phyloP scores from a whole-genome alignment of 768 basidiomycete genomes.

The Russula olivacea region DNA sequence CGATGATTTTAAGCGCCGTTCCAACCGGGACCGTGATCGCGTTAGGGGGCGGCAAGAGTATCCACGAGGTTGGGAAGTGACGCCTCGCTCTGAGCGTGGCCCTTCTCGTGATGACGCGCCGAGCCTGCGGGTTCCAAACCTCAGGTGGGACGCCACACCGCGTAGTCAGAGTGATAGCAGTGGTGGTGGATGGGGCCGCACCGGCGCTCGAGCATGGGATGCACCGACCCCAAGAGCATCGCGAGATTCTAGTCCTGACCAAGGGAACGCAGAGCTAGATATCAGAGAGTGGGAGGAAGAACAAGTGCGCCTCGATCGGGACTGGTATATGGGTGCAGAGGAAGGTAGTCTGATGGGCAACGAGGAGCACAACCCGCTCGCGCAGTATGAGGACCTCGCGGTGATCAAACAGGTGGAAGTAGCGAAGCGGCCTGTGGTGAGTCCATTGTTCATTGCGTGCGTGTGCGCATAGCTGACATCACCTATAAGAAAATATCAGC shows the following conservation, averaged over 20 bases:
- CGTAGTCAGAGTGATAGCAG: conserved; percentile 49
- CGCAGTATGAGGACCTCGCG: conserved; percentile 86
- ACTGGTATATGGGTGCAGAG: conserved; percentile 94
- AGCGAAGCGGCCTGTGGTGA: conserved; percentile 61
- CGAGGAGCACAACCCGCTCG: conserved; percentile 87
- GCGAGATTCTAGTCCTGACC: conserved; percentile 65
- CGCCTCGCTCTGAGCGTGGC: conserved; percentile 53
- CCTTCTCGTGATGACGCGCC: conserved; percentile 54
- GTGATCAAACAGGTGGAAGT: conserved; percentile 66
- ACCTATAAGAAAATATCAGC: conserved; percentile 76
- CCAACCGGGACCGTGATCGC: conserved; percentile 61
- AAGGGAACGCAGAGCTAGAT: conserved; percentile 58
- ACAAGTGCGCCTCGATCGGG: conserved; percentile 82
- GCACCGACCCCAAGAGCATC: conserved; percentile 72
- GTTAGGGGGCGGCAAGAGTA: conserved; percentile 30
- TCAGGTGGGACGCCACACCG: conserved; percentile 93
- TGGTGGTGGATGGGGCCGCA: conserved; percentile 57
- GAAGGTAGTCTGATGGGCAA: conserved; percentile 82
- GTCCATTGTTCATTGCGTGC: conserved; percentile 28
- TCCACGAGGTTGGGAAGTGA: conserved; percentile 48
- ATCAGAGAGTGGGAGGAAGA: conserved; percentile 96
- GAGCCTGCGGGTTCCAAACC: conserved; percentile 85
- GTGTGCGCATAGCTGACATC: conserved; percentile 23
- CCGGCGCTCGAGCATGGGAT: conserved; percentile 60
- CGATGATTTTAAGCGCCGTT: conserved; percentile 89